Conservation (phyloP, 192 early-diverging fungal genomes). For the Podila verticillata region DNA sequence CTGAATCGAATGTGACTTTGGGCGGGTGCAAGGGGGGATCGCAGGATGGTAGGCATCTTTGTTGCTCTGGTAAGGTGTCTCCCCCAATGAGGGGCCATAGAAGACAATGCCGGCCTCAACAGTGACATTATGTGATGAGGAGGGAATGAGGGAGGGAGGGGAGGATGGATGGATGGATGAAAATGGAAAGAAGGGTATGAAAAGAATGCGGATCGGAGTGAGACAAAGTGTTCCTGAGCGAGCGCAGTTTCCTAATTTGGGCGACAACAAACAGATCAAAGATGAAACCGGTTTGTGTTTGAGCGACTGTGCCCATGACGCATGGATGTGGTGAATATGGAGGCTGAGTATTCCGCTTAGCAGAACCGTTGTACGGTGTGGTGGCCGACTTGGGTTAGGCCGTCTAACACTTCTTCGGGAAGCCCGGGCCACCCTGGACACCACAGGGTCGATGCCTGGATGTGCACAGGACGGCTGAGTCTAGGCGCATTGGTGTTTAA, state of each 20-base stretch:
- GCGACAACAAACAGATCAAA: background rate
- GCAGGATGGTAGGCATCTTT: background rate
- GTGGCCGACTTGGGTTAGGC: no score
- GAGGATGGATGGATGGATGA: background rate
- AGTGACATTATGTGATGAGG: constrained; percentile 10
- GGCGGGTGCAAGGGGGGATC: background rate
- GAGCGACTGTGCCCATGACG: no score
- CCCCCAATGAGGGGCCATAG: background rate
- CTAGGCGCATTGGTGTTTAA: no score
- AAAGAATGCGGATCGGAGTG: background rate
- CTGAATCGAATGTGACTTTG: constrained; percentile 7
- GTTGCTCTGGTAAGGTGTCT: background rate
- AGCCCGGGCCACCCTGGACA: no score
- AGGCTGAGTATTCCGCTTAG: no score
- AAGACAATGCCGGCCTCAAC: constrained; percentile 16
- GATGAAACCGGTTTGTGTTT: no score
- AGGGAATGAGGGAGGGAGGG: background rate
- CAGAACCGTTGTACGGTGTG: no score
- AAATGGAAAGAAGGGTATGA: background rate
- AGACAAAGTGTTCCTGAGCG: no score
- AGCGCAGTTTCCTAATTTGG: background rate
- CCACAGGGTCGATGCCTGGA: no score
- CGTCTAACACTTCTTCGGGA: no score
- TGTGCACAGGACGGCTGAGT: no score
- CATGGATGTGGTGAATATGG: no score